Base-by-base conservation (phyloP, 495 filamentous ascomycete species). In the Aspergillus mulundensis region DNA sequence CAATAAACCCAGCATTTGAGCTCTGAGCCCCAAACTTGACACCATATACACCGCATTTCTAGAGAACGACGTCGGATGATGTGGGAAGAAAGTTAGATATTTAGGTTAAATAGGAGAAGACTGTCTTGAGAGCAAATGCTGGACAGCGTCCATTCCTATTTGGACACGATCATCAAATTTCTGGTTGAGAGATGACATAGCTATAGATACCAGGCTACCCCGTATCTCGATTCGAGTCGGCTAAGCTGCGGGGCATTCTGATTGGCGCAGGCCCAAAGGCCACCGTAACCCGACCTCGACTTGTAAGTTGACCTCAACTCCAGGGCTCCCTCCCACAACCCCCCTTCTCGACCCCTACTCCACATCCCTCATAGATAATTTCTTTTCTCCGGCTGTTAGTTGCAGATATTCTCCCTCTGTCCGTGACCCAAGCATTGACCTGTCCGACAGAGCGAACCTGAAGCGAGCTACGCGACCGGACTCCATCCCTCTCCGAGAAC, bases 231-330 rank as follows among this genome's bases (percentile, higher is more conserved):
- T 36, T 36, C 28, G 39, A 50, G 53, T 61, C 53, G 62, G 58
- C 46, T 61, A 54, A 47, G 54, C 25, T 58, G 52, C 39, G 54
- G 54, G 49, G 56, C 54, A 20, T 57, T 59, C 53, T 75, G 70
- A 75, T 75, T 75, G 72, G 70, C 60, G 62, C 61, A 43, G 57
- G 20, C 66, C 50, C 71, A 69, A 72, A 73, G 72, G 72, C 70
- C 70, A 73, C 72, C 69, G 64, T 71, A 71, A 58, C 65, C 58
- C 58, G 43, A 38, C 19, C 34, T 20, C 56, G 43, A 53, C 68
- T 19, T 47, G 20, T 3, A 32, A 25, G 24, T 28, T 25, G 21
- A 28, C 14, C 8, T 28, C 40, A 38, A 54, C 30, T 28, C 25
- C 25, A 28, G 8, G 25, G 25, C 25, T 32, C 49, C 53, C 53